Evolutionary conservation across 2,329 filamentous ascomycete genomes (phyloP).

Genomic region (Scedosporium dehoogii): DNA sequence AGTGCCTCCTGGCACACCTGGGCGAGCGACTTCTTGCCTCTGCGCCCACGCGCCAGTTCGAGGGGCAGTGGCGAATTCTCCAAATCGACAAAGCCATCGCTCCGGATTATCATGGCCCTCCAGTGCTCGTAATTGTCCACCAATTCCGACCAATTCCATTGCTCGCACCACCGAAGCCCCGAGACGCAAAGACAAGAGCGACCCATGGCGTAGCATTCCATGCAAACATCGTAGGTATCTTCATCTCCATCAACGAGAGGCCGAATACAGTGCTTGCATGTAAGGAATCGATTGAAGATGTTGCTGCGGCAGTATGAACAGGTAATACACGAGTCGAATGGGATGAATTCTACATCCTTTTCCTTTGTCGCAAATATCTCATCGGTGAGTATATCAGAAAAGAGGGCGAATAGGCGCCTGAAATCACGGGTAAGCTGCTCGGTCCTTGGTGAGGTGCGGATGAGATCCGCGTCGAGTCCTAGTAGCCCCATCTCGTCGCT

Average conservation of each 20-base stretch:
- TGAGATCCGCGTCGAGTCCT: constrained; percentile 36
- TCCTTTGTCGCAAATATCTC: constrained; percentile 75
- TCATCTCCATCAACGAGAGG: constrained; percentile 56
- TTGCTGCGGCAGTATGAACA: constrained; percentile 95
- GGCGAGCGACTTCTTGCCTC: constrained; percentile 70
- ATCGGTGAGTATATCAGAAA: constrained; percentile 67
- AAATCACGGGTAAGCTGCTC: constrained; percentile 76
- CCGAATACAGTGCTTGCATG: constrained; percentile 75
- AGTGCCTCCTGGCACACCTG: constrained; percentile 93
- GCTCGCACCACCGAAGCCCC: constrained; percentile 80
- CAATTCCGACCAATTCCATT: constrained; percentile 78
- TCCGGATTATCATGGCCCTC: constrained; percentile 66
- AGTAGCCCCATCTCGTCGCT: constrained; percentile 41
- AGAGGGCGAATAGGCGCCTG: constrained; percentile 67
- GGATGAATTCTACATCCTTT: constrained; percentile 61
- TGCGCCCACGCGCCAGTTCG: constrained; percentile 54
- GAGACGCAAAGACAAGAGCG: constrained; percentile 86
- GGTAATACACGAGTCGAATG: constrained; percentile 84
- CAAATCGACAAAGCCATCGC: constrained; percentile 57
- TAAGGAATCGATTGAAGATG: constrained; percentile 94
- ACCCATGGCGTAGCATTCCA: constrained; percentile 98
- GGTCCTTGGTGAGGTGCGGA: constrained; percentile 34
- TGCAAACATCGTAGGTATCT: constrained; percentile 90
- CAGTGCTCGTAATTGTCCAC: constrained; percentile 71
- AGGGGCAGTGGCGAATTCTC: constrained; percentile 61